phyloP scores from a whole-genome alignment of 202 grass and related monocot species.

The Schoenoplectus triqueter region DNA sequence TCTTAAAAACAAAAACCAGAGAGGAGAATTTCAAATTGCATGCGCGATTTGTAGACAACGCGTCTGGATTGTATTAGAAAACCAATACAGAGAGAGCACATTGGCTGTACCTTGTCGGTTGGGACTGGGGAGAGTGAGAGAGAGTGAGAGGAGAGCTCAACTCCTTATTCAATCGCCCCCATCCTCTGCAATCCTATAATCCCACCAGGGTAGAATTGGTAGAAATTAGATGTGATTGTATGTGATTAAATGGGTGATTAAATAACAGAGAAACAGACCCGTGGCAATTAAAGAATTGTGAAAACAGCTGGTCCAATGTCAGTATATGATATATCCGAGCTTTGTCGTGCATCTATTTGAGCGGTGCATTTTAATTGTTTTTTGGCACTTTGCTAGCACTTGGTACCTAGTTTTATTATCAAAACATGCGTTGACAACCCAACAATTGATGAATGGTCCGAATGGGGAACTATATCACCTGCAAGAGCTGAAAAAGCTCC shows the following conservation, averaged over 20 bases:
- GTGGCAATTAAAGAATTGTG: conserved; percentile 26
- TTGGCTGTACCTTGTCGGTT: conserved; percentile 5
- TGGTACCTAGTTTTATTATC: not conserved
- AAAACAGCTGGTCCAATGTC: conserved; percentile 36
- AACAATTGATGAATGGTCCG: not conserved
- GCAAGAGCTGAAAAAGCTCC: too few species aligned
- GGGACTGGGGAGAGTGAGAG: not conserved
- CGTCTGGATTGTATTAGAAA: conserved; percentile 11
- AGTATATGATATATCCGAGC: conserved; percentile 20
- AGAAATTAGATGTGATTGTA: not conserved
- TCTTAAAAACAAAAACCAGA: not conserved
- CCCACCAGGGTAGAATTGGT: not conserved
- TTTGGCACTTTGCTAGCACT: conserved; percentile 4
- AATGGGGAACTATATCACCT: too few species aligned
- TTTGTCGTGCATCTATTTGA: not conserved
- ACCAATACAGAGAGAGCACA: not conserved
- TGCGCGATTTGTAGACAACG: conserved; percentile 27
- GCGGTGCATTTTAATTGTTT: conserved; percentile 26
- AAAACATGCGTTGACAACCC: conserved; percentile 28
- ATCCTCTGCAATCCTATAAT: not conserved
- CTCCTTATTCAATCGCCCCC: not conserved
- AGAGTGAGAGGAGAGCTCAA: not conserved
- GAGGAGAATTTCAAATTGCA: conserved; percentile 2
- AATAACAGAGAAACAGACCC: conserved; percentile 2
- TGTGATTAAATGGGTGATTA: not conserved